phyloP scores from a whole-genome alignment of 2,329 filamentous ascomycete genomes.

The Scedosporium dehoogii region DNA sequence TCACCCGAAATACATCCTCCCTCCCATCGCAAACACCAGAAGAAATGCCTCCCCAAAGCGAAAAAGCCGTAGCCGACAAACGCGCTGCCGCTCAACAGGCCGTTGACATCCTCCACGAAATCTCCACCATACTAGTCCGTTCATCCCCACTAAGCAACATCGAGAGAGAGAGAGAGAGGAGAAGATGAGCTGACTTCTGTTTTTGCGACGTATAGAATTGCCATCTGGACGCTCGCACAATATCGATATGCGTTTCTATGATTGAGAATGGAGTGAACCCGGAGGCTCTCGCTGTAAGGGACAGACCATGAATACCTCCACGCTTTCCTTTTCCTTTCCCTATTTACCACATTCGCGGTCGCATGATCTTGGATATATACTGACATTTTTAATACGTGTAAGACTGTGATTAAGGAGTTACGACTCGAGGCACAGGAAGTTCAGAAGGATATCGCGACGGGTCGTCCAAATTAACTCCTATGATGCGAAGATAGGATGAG shows the following conservation, averaged over 20 bases:
- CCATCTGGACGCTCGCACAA: constrained; percentile 76
- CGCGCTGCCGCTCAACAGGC: constrained; percentile 71
- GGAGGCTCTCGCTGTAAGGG: constrained; percentile 78
- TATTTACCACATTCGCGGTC: background rate
- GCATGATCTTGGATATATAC: background rate
- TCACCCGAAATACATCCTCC: background rate
- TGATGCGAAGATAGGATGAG: background rate
- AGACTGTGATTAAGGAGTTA: constrained; percentile 53
- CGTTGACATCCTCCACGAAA: constrained; percentile 75
- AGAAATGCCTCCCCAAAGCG: constrained; percentile 24
- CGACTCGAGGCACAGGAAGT: constrained; percentile 44
- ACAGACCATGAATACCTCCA: background rate
- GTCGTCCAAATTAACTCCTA: constrained; percentile 6
- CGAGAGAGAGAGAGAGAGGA: background rate
- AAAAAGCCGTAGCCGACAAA: constrained; percentile 49
- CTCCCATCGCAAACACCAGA: background rate
- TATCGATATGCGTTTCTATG: constrained; percentile 91
- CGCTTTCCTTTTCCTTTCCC: background rate
- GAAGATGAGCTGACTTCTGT: background rate
- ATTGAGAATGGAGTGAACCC: constrained; percentile 97
- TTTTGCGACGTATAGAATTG: constrained; percentile 61
- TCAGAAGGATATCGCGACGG: constrained; percentile 28
- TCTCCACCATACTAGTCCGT: constrained; percentile 77
- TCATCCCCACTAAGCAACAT: background rate
- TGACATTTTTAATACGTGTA: background rate